phyloP scores from a whole-genome alignment of 140 eudicot species.

The Senecio squalidus region DNA sequence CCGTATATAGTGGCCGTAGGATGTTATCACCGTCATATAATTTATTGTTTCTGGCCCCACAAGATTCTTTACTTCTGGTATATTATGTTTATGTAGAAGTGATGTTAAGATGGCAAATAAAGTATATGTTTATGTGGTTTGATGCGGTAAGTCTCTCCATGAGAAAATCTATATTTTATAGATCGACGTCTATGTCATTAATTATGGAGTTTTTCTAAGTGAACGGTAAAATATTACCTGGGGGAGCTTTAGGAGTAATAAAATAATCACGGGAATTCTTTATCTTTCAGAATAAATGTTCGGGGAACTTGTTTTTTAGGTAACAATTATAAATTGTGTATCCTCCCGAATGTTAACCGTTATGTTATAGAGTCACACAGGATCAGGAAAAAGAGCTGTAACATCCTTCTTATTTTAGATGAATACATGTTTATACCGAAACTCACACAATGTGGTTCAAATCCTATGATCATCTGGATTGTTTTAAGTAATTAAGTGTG shows the following conservation, averaged over 20 bases:
- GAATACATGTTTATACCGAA: background rate
- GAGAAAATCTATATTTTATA: too few species aligned
- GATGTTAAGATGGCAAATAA: too few species aligned
- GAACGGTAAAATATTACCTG: too few species aligned
- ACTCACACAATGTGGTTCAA: background rate
- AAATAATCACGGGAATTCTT: too few species aligned
- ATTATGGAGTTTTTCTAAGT: too few species aligned
- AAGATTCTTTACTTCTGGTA: background rate
- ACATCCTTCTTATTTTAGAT: background rate
- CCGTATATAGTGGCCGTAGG: background rate
- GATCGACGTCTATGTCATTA: too few species aligned
- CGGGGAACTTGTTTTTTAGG: too few species aligned
- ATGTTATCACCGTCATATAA: background rate
- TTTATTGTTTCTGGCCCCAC: background rate
- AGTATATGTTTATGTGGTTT: too few species aligned
- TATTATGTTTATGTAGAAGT: background rate
- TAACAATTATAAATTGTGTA: background rate
- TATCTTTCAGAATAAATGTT: too few species aligned
- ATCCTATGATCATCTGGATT: background rate
- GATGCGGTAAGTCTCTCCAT: too few species aligned
- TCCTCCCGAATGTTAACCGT: background rate
- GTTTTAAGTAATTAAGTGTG: background rate
- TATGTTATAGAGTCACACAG: background rate
- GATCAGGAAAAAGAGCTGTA: background rate
- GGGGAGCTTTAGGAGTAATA: too few species aligned